Evolutionary conservation across 208 protist genomes (phyloP).

Genomic region (Crithidia mellificae): DNA sequence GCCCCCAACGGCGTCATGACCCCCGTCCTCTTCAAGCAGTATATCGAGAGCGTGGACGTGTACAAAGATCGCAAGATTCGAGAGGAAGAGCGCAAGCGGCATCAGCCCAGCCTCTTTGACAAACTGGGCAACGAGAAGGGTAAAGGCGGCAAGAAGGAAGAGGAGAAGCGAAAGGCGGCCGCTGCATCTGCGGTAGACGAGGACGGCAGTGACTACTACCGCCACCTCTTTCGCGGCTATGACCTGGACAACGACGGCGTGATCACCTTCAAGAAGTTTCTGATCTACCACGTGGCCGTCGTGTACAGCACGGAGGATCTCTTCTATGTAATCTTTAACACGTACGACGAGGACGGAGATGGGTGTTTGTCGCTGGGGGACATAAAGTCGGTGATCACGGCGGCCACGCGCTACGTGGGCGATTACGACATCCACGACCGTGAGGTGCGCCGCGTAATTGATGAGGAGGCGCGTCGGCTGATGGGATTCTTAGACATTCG

Average conservation of each 20-base stretch:
- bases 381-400: slow-evolving; percentile 86
- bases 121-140: background rate
- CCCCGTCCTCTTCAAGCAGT: slow-evolving; percentile 73
- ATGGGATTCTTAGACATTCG: slow-evolving; percentile 84
- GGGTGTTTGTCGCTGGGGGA: slow-evolving; percentile 87
- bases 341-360: slow-evolving; percentile 93
- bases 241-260: slow-evolving; percentile 85
- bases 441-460: slow-evolving; percentile 79
- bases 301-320: slow-evolving; percentile 90
- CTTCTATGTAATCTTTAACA: slow-evolving; percentile 88
- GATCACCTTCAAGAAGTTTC: slow-evolving; percentile 90
- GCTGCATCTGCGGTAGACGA: slow-evolving; percentile 1
- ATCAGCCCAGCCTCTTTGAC: slow-evolving; percentile 12
- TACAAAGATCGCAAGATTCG: slow-evolving; percentile 75
- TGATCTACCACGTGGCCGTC: slow-evolving; percentile 86
- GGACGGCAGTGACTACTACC: slow-evolving; percentile 62
- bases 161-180: background rate
- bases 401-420: slow-evolving; percentile 87
- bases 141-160: background rate
- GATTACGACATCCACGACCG: slow-evolving; percentile 79
- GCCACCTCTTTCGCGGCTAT: slow-evolving; percentile 86
- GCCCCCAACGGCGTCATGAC: slow-evolving; percentile 79
- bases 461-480: slow-evolving; percentile 79
- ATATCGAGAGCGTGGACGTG: slow-evolving; percentile 78
- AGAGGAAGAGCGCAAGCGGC: slow-evolving; percentile 24